Conservation (phyloP, 495 filamentous ascomycete genomes). For the Podospora bellae-mahoneyi region DNA sequence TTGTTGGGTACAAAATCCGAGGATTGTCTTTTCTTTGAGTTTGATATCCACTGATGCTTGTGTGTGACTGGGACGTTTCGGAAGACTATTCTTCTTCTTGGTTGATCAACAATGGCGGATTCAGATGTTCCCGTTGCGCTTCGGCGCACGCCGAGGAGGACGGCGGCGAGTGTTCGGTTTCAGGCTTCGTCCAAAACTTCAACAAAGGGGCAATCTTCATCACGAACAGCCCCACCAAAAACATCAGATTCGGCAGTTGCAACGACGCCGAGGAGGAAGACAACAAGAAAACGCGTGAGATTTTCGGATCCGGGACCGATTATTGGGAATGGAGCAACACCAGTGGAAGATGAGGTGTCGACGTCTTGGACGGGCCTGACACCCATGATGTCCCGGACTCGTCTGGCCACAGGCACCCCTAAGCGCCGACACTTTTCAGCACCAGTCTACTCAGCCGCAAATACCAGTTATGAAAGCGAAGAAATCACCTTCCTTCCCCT, state of each 20-base stretch:
- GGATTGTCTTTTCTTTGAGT: background rate
- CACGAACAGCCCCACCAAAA: background rate
- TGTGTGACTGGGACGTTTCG: background rate
- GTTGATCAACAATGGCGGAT: slow-evolving; percentile 18
- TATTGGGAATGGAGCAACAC: background rate
- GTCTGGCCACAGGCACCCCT: background rate
- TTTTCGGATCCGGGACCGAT: slow-evolving; percentile 67
- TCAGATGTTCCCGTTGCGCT: slow-evolving; percentile 29
- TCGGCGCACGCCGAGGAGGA: slow-evolving; percentile 28
- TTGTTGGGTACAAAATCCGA: background rate
- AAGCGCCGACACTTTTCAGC: slow-evolving; percentile 33
- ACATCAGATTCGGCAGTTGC: background rate
- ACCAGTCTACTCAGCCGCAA: background rate
- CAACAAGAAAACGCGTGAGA: slow-evolving; percentile 60
- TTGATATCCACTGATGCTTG: background rate
- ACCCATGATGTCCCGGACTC: slow-evolving; percentile 58
- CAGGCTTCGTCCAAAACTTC: background rate
- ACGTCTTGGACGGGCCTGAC: slow-evolving; percentile 61
- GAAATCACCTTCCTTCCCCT: slow-evolving; percentile 58
- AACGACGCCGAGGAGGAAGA: slow-evolving; percentile 22
- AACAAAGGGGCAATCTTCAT: background rate
- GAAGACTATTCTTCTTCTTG: background rate
- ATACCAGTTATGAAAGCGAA: slow-evolving; percentile 15
- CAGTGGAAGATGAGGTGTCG: slow-evolving; percentile 17
- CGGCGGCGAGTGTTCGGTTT: slow-evolving; percentile 1